Conservation (phyloP, 2,329 filamentous ascomycete species). For the Cercospora nicotianae region DNA sequence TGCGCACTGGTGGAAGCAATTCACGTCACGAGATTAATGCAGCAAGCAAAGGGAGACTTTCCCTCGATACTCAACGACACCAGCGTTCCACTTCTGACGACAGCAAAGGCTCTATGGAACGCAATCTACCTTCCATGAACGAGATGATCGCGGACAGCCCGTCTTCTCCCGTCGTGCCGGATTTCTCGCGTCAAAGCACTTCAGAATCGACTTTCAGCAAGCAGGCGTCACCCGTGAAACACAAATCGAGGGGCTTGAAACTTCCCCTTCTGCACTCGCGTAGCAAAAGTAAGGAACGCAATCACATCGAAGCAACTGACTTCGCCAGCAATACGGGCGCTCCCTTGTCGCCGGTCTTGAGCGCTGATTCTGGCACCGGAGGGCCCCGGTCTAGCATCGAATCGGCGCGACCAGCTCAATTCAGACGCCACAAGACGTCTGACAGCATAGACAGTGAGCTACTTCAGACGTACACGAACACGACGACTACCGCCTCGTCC, state of each 20-base stretch:
- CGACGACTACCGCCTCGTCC: constrained; percentile 13
- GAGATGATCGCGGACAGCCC: constrained; percentile 19
- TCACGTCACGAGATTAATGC: constrained; percentile 11
- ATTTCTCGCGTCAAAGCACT: constrained; percentile 15
- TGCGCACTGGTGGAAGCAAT: constrained; percentile 10
- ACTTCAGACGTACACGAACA: constrained; percentile 29
- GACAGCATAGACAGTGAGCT: constrained; percentile 51
- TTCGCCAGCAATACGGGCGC: constrained; percentile 29
- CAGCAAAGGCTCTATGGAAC: constrained; percentile 23
- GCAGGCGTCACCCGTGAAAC: constrained; percentile 30
- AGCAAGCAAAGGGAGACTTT: constrained; percentile 25
- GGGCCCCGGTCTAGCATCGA: constrained; percentile 36
- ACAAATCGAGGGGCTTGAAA: constrained; percentile 39
- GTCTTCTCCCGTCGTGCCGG: constrained; percentile 19
- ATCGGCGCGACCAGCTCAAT: constrained; percentile 40
- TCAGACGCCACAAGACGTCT: constrained; percentile 41
- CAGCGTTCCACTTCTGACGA: constrained; percentile 29
- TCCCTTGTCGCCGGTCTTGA: constrained; percentile 22
- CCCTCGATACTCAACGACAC: constrained; percentile 23
- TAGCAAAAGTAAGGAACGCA: constrained; percentile 40
- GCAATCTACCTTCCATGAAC: constrained; percentile 19
- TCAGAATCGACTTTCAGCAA: constrained; percentile 12
- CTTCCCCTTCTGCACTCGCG: constrained; percentile 44
- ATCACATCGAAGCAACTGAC: constrained; percentile 36
- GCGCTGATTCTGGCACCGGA: constrained; percentile 14